Evolutionary conservation across 2,329 filamentous ascomycete genomes (phyloP).

Genomic region (Aspergillus sclerotialis): DNA sequence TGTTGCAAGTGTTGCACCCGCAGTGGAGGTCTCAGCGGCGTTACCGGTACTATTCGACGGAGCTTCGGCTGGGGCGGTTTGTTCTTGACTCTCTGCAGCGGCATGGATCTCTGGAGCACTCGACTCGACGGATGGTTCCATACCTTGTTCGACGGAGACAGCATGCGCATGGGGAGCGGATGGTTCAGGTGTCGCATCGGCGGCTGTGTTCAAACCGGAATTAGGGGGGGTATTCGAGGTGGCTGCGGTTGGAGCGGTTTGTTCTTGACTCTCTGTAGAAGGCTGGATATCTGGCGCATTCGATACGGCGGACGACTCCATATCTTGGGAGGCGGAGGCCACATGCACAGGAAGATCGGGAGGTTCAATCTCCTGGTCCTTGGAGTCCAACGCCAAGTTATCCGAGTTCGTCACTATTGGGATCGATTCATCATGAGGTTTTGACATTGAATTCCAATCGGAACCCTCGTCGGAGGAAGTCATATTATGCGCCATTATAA

Average conservation of each 20-base stretch:
- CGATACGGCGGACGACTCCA: conserved; percentile 4
- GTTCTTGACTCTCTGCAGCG: neutral
- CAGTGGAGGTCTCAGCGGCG: neutral
- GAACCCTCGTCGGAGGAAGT: conserved; percentile 4
- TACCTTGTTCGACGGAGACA: conserved; percentile 6
- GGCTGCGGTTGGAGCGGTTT: neutral
- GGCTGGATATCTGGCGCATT: neutral
- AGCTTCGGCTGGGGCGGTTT: neutral
- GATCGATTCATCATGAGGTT: conserved; percentile 32
- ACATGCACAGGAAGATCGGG: conserved; percentile 5
- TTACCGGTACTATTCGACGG: neutral
- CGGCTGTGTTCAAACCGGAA: too few species aligned
- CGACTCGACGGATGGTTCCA: conserved; percentile 4
- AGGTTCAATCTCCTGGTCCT: neutral
- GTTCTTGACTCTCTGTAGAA: neutral
- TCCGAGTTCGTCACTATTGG: conserved; percentile 10
- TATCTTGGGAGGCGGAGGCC: conserved; percentile 7
- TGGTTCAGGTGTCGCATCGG: too few species aligned
- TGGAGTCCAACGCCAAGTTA: conserved; percentile 2
- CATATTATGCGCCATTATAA: conserved; percentile 18
- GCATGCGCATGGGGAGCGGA: conserved; percentile 4
- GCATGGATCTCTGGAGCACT: neutral
- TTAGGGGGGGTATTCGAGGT: neutral
- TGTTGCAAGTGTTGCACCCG: neutral
- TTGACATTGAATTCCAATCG: conserved; percentile 52